Percentiles rank a stretch among this genome's conserved stretches.
phyloP scores from a whole-genome alignment of 306 rosid species.

The Pyrus betulifolia region DNA sequence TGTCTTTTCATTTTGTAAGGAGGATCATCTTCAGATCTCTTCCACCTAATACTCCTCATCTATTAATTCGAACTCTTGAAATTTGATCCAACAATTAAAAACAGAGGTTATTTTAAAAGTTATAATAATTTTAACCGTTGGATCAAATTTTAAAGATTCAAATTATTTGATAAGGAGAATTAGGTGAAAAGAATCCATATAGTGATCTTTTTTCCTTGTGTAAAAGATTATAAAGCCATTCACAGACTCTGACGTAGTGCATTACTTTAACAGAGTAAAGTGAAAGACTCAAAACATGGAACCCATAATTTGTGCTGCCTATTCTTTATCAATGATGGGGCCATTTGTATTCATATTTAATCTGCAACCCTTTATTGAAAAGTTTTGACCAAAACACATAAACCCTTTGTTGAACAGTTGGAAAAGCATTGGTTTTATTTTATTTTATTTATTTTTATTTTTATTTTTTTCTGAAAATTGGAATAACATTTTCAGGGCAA shows the following conservation, averaged over 20 bases:
- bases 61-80: accelerated
- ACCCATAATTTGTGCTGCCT: background rate
- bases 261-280: background rate
- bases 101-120: no score
- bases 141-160: no score
- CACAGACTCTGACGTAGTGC: no score
- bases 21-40: accelerated
- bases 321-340: background rate
- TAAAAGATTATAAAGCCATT: no score
- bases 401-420: background rate
- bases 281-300: background rate
- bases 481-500: no score
- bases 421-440: background rate
- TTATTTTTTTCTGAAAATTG: no score
- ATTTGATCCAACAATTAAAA: no score
- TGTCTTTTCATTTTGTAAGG: background rate
- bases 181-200: accelerated
- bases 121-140: no score
- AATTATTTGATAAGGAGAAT: no score
- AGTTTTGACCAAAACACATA: no score
- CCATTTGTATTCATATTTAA: background rate
- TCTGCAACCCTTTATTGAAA: background rate
- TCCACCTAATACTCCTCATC: accelerated
- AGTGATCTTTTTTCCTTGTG: no score
- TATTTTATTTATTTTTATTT: no score